Conservation (phyloP, 2,329 filamentous ascomycete species). For the Tolypocladium ovalisporum region DNA sequence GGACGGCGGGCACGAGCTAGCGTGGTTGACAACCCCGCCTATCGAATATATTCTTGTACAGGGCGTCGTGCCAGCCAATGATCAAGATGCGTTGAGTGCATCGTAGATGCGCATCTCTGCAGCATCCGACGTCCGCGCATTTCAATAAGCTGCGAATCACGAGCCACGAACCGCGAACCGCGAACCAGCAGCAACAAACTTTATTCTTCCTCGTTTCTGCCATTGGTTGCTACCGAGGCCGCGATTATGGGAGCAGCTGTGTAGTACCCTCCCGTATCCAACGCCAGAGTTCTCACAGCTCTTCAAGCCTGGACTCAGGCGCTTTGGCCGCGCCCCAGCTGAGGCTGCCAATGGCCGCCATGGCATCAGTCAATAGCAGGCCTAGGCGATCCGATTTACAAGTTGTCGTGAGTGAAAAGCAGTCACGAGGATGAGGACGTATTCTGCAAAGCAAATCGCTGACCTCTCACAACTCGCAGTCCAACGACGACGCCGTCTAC, state of each 20-base stretch:
- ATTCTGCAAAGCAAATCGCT: neutral
- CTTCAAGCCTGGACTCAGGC: neutral
- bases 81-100: neutral
- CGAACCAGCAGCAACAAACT: neutral
- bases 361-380: slow-evolving; percentile 12
- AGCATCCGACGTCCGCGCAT: neutral
- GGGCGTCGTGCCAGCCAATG: neutral
- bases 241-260: neutral
- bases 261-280: neutral
- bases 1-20: no score
- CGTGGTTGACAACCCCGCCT: no score
- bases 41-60: neutral
- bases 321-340: slow-evolving; percentile 9
- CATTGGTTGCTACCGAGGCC: neutral
- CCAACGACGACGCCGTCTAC: slow-evolving; percentile 85
- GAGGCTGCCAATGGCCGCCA: neutral
- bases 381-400: slow-evolving; percentile 35
- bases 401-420: slow-evolving; percentile 30
- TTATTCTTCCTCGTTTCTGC: neutral
- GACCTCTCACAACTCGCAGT: slow-evolving; percentile 30
- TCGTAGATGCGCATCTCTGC: neutral
- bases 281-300: neutral
- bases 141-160: neutral
- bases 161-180: neutral
- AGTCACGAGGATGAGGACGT: neutral